These are phyloP conservation scores for Chlorophyllum brunneum DNA, from an alignment of 768 basidiomycete genomes.

Conservation along the genomic window DNA sequence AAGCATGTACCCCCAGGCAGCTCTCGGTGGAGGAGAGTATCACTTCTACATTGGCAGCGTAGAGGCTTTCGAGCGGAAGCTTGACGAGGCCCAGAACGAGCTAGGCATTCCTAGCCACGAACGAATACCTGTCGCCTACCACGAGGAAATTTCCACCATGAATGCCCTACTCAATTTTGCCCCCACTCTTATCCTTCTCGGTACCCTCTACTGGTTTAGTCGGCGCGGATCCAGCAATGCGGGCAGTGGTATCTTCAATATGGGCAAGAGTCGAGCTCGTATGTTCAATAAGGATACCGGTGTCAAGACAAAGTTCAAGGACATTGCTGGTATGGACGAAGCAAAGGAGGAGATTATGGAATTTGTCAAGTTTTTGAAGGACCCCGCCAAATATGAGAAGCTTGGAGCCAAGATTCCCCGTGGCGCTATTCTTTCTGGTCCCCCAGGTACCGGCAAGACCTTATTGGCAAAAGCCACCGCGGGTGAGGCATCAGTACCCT, in stretches of 20 bases:
- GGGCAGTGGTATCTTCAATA: conserved; percentile 91
- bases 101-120: conserved; percentile 89
- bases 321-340: conserved; percentile 99
- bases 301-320: conserved; percentile 89
- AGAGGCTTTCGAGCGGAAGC: conserved; percentile 92
- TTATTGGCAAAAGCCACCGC: conserved; percentile 97
- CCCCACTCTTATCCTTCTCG: conserved; percentile 90
- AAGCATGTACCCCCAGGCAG: conserved; percentile 63
- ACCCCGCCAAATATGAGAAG: conserved; percentile 90
- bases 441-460: conserved; percentile 98
- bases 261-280: conserved; percentile 93
- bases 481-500: conserved; percentile 95
- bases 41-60: conserved; percentile 97
- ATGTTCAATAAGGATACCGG: conserved; percentile 97
- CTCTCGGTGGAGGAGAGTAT: conserved; percentile 59
- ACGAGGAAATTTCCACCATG: conserved; percentile 86
- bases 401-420: conserved; percentile 98
- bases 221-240: conserved; percentile 63
- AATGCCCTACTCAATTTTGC: conserved; percentile 85
- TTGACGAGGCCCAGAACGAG: conserved; percentile 91
- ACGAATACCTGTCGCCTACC: conserved; percentile 95
- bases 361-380: conserved; percentile 98
- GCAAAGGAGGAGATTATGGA: conserved; percentile 99
- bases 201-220: conserved; percentile 86
- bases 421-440: conserved; percentile 91